Base-by-base conservation (phyloP, 345 rosid species). In the Eucalyptus regnans region DNA sequence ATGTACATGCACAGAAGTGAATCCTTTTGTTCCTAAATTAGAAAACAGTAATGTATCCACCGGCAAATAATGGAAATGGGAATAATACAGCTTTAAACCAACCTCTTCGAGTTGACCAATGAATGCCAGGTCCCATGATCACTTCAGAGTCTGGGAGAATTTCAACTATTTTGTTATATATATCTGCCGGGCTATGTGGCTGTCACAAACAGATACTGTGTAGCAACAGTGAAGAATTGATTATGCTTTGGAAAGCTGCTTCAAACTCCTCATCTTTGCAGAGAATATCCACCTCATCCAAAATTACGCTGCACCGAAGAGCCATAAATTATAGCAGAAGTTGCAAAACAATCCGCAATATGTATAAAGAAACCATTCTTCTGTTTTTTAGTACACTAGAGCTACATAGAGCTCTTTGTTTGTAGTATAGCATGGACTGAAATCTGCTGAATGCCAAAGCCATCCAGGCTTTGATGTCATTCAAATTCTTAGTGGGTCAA, bases 31-130 rank as follows among this genome's bases (percentile, higher is more conserved):
- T 41, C 76, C 76, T 31, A 66, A 66, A 64, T 64, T 15, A 60
- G 41, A 80, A 16, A 79, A 27, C 48, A 71, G 23, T 68, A 80
- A 44, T 18, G 29, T 50, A 85, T 16, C 15, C 29, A 71, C 41
- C 9, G 54, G 52, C 52, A 15, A 68, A 43, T 62, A 86, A 85
- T 16, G 16, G 48, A 79, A 52, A 88, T 4, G 84, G 33, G 9
- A 49, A 80, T 46, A 88, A 92, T 89, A 50, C 31, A 14, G 86
- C 16, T 50, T 44, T 12, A 48, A 10, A 84, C 93, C 54, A 91
- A 96, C 99, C 99, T 96, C 99, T 93, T 96, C 96, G n/a, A 97
- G 98, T 87, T 95, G 92, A 86, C 60, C 97, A 96, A 90, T 96
- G 98, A 92, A 95, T 94, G 49, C 98, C 94, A 90, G 98, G 99